These are phyloP conservation scores for Penicillium antarcticum DNA, from an alignment of 495 filamentous ascomycete species.

Conservation along the genomic window DNA sequence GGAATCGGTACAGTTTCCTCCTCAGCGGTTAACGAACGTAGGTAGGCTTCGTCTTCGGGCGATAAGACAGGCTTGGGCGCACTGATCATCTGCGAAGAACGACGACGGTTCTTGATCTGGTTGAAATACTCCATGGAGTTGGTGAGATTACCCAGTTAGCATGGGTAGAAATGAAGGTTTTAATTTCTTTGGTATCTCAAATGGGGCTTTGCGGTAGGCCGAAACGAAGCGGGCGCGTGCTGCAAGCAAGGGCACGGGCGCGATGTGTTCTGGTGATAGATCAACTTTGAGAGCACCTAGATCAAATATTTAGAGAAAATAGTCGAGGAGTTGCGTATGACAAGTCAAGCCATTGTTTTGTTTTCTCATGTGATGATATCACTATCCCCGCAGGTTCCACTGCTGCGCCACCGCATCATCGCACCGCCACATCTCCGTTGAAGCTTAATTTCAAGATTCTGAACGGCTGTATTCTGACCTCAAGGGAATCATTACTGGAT, in stretches of 20 bases:
- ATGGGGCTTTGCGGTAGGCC: not conserved
- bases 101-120: constrained; percentile 30
- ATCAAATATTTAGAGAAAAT: not conserved
- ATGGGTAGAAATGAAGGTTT: not conserved
- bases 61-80: constrained; percentile 48
- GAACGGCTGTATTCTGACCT: no score
- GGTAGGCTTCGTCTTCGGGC: constrained; percentile 54
- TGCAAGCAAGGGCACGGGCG: constrained; percentile 2
- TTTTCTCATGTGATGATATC: constrained; percentile 22
- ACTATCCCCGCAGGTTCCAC: constrained; percentile 19
- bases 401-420: not conserved
- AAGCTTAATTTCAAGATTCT: no score
- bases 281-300: not conserved
- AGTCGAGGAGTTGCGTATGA: not conserved
- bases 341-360: not conserved
- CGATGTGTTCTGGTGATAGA: constrained; percentile 1
- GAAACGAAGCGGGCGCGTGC: constrained; percentile 5
- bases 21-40: constrained; percentile 45
- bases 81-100: constrained; percentile 25
- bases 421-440: not conserved
- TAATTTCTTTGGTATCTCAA: not conserved
- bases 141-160: not conserved
- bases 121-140: constrained; percentile 40
- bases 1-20: constrained; percentile 12
- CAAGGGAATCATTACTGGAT: no score